Evolutionary conservation across 2,329 filamentous ascomycete genomes (phyloP), one percentile per base, ranked within the genome.

Genomic region (Chrysoporthe cubensis): DNA sequence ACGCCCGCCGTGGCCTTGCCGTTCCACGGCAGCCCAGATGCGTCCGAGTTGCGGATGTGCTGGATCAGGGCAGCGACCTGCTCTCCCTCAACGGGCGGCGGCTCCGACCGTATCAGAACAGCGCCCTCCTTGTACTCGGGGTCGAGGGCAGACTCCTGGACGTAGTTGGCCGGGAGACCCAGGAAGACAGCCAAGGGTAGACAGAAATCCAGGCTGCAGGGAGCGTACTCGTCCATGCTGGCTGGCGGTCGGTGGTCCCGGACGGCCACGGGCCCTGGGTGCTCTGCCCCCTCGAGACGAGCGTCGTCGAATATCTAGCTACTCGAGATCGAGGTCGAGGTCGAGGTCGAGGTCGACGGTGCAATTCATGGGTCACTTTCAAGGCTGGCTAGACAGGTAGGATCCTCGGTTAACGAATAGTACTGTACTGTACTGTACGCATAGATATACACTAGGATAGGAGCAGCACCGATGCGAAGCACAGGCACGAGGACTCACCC

Each of bases 161-260:
- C 74, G 78, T 73, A 72, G 76, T 76, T 75, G 80, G 77, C 70
- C 5, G 76, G 84, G 44, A 97, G 85, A 14, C 95, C 96, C 48
- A 93, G 93, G 44, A 97, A 86, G 59, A 96, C 83, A 70, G 98
- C 81, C 67, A 97, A 85, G 46, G 95, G 95, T 74, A 96, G 85
- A 80, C 96, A 96, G 80, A 96, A 94, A 77, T 90, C 88, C 78
- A 97, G 84, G 82, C 94, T 97, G 79, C 90, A 91, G 68, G 82
- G 78, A 65, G 92, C 91, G 80, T 93, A 95, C 74, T 87, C 91
- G 79, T 96, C 91, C 92, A 96, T 96, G 40, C 44, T 69, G n/a
- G 52, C 26, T 46, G 58, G 54, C 32, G 44, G 16, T 14, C 34
- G 4, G 48, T 32, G 50, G 50, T 54, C 26, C 50, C 50, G 16